These are phyloP conservation scores for Toxoplasma gondii DNA, from an alignment of 169 alveolate species.

Conservation along the genomic window DNA sequence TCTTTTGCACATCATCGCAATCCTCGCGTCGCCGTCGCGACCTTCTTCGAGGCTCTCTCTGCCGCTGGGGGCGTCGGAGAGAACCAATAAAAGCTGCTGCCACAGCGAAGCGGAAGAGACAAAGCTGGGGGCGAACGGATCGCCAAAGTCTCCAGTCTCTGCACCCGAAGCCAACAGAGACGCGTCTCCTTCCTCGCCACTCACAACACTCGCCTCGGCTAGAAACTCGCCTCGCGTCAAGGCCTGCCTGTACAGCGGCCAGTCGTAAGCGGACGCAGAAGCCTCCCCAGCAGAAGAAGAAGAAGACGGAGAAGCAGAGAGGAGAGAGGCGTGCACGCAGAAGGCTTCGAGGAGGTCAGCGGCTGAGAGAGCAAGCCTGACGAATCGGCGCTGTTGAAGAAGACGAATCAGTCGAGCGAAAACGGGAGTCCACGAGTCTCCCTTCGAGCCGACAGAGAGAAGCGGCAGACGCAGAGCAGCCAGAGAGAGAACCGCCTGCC, in stretches of 20 bases:
- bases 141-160: neutral
- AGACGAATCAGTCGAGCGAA: neutral
- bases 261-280: neutral
- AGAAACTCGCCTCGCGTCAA: neutral
- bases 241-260: neutral
- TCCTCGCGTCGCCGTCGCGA: neutral
- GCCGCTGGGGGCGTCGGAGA: neutral
- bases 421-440: neutral
- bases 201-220: neutral
- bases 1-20: neutral
- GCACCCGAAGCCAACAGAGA: neutral
- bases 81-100: neutral
- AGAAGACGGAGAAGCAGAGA: neutral
- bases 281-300: neutral
- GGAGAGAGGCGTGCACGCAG: neutral
- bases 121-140: neutral
- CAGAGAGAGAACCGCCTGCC: neutral
- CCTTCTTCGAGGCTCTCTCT: neutral
- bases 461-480: neutral
- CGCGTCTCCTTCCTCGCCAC: neutral
- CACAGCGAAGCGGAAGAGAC: neutral
- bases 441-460: neutral
- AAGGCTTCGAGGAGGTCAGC: slow-evolving; percentile 10
- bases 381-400: neutral
- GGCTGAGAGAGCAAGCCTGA: slow-evolving; percentile 4